Evolutionary conservation across 2,329 filamentous ascomycete genomes (phyloP), one percentile per base, ranked within the genome.

Genomic region (Alternaria brassicicola): DNA sequence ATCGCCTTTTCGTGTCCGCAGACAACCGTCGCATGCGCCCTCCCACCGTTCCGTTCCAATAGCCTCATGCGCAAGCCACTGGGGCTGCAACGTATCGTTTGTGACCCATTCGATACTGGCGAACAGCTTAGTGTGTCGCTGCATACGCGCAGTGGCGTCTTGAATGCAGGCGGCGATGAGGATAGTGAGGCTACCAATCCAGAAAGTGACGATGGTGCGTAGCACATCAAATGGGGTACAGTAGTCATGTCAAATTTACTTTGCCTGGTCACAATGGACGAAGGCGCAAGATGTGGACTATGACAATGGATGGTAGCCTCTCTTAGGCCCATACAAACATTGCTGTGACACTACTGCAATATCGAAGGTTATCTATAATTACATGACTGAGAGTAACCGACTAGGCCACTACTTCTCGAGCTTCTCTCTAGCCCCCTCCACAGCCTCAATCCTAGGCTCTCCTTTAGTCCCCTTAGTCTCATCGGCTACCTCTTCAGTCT

Each of bases 211-310:
- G 1, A 36, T 39, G 1, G 70, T 41, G 3, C 68, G 68, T 7
- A 72, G 50, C 4, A 70, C 60, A 21, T 63, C 65, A 55, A 71
- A 72, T 3, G 59, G 65, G 2, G 62, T 64, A 57, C 70, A 68
- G 6, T 51, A 57, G 4, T 57, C 57, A 4, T 52, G 63, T 4
- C 60, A 35, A 13, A 72, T 68, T 55, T 67, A 69, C 55, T 71
- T 30, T 10, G 28, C 10, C 28, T 10, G 10, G 28, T 30, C 28
- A 30, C 28, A 30, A 8, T 30, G 28, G 10, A 8, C 28, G 1
- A 10, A 30, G 28, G 6, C 9, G 9, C 6, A 30, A 10, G 28
- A 30, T 10, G 28, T 30, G 28, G 28, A 10, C 7, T 30, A 8
- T 30, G 28, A 30, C 6, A 10, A 30, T 10, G 9, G 9, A 30